Base-by-base conservation (phyloP, 495 filamentous ascomycete species). In the Neohortaea acidophila region DNA sequence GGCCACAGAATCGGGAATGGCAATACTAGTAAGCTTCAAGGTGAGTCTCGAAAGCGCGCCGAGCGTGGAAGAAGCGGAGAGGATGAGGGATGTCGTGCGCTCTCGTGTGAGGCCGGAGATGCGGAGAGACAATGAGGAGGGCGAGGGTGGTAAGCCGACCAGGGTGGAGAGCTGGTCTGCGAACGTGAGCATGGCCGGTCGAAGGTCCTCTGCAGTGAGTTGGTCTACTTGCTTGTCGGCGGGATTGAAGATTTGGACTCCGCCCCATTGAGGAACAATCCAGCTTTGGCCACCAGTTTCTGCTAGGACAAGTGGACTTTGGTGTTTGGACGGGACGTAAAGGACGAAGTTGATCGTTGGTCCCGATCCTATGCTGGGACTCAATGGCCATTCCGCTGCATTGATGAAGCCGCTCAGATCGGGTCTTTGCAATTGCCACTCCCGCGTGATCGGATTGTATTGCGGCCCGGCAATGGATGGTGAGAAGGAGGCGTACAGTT, bases 261-360 rank as follows among this genome's bases (percentile, higher is more conserved):
- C 84, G 36, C 89, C 89, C 91, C 91, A 96, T 64, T 97, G 89
- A 0, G 91, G 91, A 14, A 96, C 75, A 33, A 96, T 66, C 81
- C 86, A 97, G 39, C 82, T 89, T 25, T 79, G 85, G 1, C 77
- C 80, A n/a, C 71, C 70, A 34, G 70, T 73, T 21, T 73, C 73
- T 48, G 76, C 73, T 29, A 84, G 70, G 10, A 79, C 67, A 30
- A 81, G 64, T 10, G 79, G 79, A 0, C 70, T 66, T 37, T 73
- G 70, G 3, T 59, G 56, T n/a, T 59, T 57, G 19, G 66, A 56
- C 4, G 79, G 77, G 9, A 92, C 75, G 49, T 87, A 96, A 15
- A 96, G 66, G 37, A 94, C 74, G 50, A 97, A 96, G 61, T 96
- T 96, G 47, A 97, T 70, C 0, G 89, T 94, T 23, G 89, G 87